Evolutionary conservation across 805 yeast species (phyloP), one percentile per base, ranked within the genome.

Genomic region (Candida pseudofarinosa): DNA sequence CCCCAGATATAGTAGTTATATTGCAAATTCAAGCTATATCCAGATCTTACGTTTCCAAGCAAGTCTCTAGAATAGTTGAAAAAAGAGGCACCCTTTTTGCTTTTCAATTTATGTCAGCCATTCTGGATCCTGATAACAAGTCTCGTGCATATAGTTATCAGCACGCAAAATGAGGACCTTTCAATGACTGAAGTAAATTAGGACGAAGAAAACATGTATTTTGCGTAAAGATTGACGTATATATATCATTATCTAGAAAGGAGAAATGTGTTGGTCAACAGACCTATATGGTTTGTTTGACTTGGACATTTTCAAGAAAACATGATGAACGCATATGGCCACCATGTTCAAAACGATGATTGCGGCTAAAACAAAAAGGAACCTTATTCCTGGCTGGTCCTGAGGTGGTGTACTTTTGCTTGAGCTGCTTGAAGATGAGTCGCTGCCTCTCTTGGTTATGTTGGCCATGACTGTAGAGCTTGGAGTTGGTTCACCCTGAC

Each of bases 301-400:
- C 32, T 53, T 53, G 18, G 64, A 49, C 4, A 59, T 45, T 41
- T 58, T 58, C 49, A 58, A 56, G 45, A 56, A 66, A 18, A 69
- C 42, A 44, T 70, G 76, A 43, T 69, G 74, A 31, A 68, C 53
- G 23, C 59, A 48, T 40, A 70, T 68, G 19, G 62, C 72, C 18
- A 66, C 26, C 50, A 63, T 55, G 46, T 70, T 69, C 19, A 70
- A 42, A 7, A 67, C 33, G 3, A 67, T 52, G 37, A 70, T 54
- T 2, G 59, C 73, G 13, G 57, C 60, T 15, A 69, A 53, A 2
- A 60, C 73, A 38, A 70, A 54, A 33, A 58, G 55, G 13, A 69
- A 56, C 18, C 67, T 51, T 14, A 69, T 53, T 3, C 59, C 69
- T 4, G 64, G 53, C 40, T 53, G 49, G 33, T 56, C 42, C 33